Conservation (phyloP, 2,329 filamentous ascomycete species). For the Monilinia fructigena region DNA sequence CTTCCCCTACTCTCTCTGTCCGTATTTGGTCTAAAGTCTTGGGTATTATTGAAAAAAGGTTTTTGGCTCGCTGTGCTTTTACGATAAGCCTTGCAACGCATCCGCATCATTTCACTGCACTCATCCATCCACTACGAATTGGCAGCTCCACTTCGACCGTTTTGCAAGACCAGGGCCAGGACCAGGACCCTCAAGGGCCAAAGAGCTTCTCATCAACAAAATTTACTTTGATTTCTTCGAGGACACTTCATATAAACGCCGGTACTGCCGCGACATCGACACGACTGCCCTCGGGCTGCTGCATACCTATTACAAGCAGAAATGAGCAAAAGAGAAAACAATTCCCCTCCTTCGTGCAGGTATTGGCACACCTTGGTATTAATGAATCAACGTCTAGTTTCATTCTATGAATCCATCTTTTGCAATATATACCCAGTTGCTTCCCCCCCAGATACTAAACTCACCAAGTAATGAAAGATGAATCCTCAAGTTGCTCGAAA, state of each 20-base stretch:
- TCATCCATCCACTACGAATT: constrained; percentile 3
- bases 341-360: constrained; percentile 40
- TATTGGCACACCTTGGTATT: constrained; percentile 38
- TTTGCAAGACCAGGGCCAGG: constrained; percentile 1
- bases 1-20: background rate
- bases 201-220: constrained; percentile 5
- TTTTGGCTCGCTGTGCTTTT: background rate
- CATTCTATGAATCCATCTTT: constrained; percentile 26
- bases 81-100: constrained; percentile 24
- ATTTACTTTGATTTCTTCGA: constrained; percentile 15
- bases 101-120: constrained; percentile 10
- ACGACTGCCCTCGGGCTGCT: constrained; percentile 22
- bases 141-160: constrained; percentile 20
- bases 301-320: constrained; percentile 32
- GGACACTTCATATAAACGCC: background rate
- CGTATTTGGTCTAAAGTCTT: background rate
- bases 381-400: constrained; percentile 29
- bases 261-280: constrained; percentile 16
- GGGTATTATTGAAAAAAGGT: background rate
- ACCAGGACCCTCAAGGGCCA: background rate
- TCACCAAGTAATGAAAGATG: constrained; percentile 43
- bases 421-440: constrained; percentile 29
- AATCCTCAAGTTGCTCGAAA: constrained; percentile 48
- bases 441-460: constrained; percentile 22
- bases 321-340: constrained; percentile 38